A percentile compares a stretch with the other conserved stretches of the same genome.
These are phyloP conservation scores for Ceratocystis ficicola DNA, from an alignment of 2,329 filamentous ascomycete species.

Conservation along the genomic window DNA sequence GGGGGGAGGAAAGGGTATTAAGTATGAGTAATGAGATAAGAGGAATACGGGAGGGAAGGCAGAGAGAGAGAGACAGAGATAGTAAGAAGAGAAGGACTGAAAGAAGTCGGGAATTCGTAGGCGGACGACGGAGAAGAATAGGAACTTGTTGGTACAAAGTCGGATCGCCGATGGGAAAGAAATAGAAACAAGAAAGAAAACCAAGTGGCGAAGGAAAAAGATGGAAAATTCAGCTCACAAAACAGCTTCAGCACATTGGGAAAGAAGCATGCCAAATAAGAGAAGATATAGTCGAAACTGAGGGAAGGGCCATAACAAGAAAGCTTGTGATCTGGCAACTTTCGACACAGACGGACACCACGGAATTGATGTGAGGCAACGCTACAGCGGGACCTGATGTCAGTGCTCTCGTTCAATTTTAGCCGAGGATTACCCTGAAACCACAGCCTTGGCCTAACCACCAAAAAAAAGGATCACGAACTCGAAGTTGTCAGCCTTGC, in stretches of 20 bases:
- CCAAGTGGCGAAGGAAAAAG: background rate
- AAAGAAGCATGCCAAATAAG: background rate
- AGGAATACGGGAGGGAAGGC: background rate
- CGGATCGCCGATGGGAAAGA: background rate
- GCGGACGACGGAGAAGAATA: background rate
- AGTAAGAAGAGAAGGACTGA: background rate
- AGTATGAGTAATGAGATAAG: background rate
- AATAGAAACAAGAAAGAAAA: background rate
- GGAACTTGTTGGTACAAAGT: too few relatives aligned
- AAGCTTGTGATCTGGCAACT: slow-evolving; percentile 18
- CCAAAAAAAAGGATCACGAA: slow-evolving; percentile 9
- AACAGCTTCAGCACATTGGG: too few relatives aligned
- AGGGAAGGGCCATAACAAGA: background rate
- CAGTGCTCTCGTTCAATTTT: background rate
- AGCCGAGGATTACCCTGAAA: background rate
- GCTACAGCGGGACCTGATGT: background rate
- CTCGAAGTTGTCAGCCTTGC: background rate
- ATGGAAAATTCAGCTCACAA: background rate
- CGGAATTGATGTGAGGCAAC: background rate
- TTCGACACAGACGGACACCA: slow-evolving; percentile 2
- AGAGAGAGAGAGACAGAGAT: background rate
- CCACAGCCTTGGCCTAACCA: background rate
- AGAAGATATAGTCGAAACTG: background rate
- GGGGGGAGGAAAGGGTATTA: background rate
- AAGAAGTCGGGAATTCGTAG: background rate